Evolutionary conservation across 306 rosid genomes (phyloP), one percentile per base, ranked within the genome.

Genomic region (Cicer arietinum): DNA sequence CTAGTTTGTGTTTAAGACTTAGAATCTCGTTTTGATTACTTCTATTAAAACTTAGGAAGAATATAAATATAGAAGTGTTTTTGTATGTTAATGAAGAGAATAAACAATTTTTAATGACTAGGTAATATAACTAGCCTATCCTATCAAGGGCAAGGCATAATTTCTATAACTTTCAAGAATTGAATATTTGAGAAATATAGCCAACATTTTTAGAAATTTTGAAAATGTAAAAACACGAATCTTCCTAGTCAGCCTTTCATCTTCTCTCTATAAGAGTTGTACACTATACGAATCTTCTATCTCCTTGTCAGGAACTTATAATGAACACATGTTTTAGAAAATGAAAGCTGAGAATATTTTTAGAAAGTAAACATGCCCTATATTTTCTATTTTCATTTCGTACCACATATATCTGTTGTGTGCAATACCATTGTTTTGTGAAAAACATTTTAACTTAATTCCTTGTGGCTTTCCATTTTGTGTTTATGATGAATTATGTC

Each of bases 371-470:
- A 30, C 37, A 30, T 30, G 37, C 37, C 37, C 37, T 30, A 30
- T 30, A 22, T 76, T 48, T 69, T 48, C 17, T 56, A 50, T 63
- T 22, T 50, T 69, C 22, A 72, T 71, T 63, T 75, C 57, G 37
- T 75, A 47, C 71, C 47, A 2, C 60, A 72, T 75, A 48, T 59
- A 14, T 64, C 53, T 65, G 37, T 46, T 80, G 12, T 42, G 35
- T 64, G 44, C 50, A 59, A 20, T 47, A n/a, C 45, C 40, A n/a
- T n/a, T 67, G 69, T 25, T 72, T 48, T 14, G 30, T 53, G 48
- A 51, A 73, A 40, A 64, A 14, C 65, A 44, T 64, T 45, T 73
- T 77, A 60, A 70, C 54, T 71, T 51, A 48, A 78, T 25, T 63
- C 35, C 51, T 14, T 18, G 14, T 22, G 20, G 9, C 10, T 74